Base-by-base conservation (phyloP, 805 yeast genomes). In the Wickerhamiella shivajii region DNA sequence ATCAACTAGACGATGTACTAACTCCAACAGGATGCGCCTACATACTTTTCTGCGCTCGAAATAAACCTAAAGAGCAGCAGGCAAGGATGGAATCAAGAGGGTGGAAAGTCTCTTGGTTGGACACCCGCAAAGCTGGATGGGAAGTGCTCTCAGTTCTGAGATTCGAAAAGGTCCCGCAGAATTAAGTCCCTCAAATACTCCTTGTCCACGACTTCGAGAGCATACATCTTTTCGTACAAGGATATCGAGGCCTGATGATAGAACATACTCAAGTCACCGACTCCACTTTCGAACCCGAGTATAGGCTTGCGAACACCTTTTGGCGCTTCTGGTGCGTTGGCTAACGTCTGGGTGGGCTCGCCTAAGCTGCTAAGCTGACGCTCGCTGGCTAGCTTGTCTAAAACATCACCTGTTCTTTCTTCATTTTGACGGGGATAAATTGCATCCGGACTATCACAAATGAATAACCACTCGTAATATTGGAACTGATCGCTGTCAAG, bases 111-210 rank as follows among this genome's bases (percentile, higher is more conserved):
- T 57, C 60, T 2, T 44, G 56, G n/a, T 60, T 81, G 1, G 66
- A 71, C 3, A 63, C 64, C 27, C 63, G 96, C 35, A 80, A 79
- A 47, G 94, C 95, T 1, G 97, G 97, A 0, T 84, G 97, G 95
- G 98, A 90, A 55, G 87, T 77, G 8, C 60, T 90, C 23, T 69
- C 80, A 36, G 76, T 87, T 6, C 71, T 76, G 55, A 64, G 73
- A 41, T 80, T 85, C 46, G 13, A 61, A 54, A 9, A 81, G 52
- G 51, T 84, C 95, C 15, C 54, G 44, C 26, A 69, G 54, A 1
- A 77, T 44, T 53, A 80, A 92, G 4, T 53, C 51, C 35, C 63
- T 62, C 45, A 84, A 72, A 2, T 60, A 54, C 0, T 54, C 59
- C 13, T 47, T 15, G 44, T 74, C 73, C 2, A 59, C 47, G 2